phyloP scores from a whole-genome alignment of 306 rosid genomes.

The Quercus aquifolioides region DNA sequence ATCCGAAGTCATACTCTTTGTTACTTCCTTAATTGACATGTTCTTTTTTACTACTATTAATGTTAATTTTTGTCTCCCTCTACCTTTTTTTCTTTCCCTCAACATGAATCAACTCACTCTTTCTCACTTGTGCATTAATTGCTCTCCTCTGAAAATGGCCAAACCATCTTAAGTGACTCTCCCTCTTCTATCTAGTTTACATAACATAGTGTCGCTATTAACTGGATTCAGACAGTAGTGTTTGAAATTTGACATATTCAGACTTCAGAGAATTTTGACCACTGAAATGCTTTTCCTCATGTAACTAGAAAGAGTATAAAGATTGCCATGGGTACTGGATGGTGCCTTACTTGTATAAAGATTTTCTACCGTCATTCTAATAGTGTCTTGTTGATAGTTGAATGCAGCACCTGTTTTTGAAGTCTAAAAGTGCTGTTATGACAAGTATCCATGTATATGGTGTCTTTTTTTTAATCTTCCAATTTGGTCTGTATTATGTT shows the following conservation, averaged over 20 bases:
- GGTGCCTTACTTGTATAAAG: not conserved
- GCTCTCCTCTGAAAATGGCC: too few species aligned
- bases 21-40: too few species aligned
- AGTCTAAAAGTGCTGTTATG: not conserved
- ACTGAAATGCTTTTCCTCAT: not conserved
- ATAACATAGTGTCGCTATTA: not conserved
- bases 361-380: not conserved
- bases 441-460: not conserved
- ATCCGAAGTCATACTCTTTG: too few species aligned
- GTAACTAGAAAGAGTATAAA: not conserved
- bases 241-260: not conserved
- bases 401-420: not conserved
- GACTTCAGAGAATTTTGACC: not conserved
- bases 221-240: not conserved
- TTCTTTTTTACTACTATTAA: too few species aligned
- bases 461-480: not conserved
- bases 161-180: too few species aligned
- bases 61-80: too few species aligned
- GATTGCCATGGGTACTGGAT: not conserved
- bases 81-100: too few species aligned
- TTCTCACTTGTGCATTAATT: too few species aligned
- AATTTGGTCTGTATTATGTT: not conserved
- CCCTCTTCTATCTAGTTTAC: not conserved
- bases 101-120: too few species aligned
- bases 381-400: not conserved